Evolutionary conservation across 352 stramenopile species (phyloP).

Genomic region (Globisporangium splendens): DNA sequence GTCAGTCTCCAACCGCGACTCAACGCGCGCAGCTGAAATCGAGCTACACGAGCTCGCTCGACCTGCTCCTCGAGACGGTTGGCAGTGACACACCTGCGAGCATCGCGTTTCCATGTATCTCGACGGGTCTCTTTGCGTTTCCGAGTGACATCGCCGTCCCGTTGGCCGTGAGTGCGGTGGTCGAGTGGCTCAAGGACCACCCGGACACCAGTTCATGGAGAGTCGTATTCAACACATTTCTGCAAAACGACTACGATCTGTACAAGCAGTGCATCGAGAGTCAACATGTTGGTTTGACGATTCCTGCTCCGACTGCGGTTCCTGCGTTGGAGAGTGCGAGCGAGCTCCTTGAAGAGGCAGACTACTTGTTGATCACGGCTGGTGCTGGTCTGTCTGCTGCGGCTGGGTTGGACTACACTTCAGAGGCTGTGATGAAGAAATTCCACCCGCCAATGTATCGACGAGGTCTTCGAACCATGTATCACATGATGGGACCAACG

Average conservation of each 20-base stretch:
- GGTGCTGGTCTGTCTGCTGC: slow-evolving; percentile 65
- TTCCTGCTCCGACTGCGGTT: slow-evolving; percentile 22
- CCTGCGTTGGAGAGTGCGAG: slow-evolving; percentile 25
- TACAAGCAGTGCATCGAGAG: slow-evolving; percentile 37
- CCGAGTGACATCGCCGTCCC: slow-evolving; percentile 45
- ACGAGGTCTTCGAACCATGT: slow-evolving; percentile 50
- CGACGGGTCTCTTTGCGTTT: slow-evolving; percentile 66
- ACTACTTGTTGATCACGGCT: slow-evolving; percentile 58
- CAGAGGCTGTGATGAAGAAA: slow-evolving; percentile 53
- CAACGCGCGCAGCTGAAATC: slow-evolving; percentile 32
- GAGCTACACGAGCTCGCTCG: slow-evolving; percentile 50
- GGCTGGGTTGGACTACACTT: slow-evolving; percentile 73
- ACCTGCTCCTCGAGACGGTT: slow-evolving; percentile 38
- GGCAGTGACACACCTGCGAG: neutral
- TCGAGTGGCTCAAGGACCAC: slow-evolving; percentile 43
- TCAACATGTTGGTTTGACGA: slow-evolving; percentile 9
- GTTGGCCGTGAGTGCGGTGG: slow-evolving; percentile 43
- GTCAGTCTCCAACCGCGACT: slow-evolving; percentile 14
- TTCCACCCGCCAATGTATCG: slow-evolving; percentile 45
- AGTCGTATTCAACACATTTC: slow-evolving; percentile 75
- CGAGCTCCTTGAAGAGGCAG: slow-evolving; percentile 37
- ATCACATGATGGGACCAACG: slow-evolving; percentile 49
- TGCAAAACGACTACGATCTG: slow-evolving; percentile 47
- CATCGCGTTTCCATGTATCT: slow-evolving; percentile 67
- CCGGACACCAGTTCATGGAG: slow-evolving; percentile 31